Percentiles rank a stretch among this genome's conserved stretches.
Evolutionary conservation across 2,329 filamentous ascomycete species (phyloP).

Genomic region (Talaromyces pinophilus): DNA sequence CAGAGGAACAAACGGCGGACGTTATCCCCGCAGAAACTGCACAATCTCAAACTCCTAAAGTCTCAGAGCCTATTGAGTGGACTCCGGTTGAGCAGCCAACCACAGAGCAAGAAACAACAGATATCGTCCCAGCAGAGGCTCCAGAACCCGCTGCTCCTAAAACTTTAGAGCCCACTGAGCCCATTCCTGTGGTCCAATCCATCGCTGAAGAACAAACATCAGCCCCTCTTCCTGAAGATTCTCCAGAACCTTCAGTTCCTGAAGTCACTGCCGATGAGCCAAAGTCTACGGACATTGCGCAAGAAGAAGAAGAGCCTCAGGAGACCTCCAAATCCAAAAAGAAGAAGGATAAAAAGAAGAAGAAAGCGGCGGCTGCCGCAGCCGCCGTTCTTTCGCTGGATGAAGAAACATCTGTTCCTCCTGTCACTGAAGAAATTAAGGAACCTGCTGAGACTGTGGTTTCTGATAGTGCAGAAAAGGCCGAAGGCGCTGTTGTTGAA

Average conservation of each 20-base stretch:
- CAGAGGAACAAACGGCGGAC: not conserved
- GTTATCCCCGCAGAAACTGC: not conserved
- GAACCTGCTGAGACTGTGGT: not conserved
- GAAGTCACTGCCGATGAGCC: not conserved
- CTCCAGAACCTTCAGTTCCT: not conserved
- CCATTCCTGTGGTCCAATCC: not conserved
- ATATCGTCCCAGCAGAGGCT: not conserved
- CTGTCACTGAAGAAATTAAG: not conserved
- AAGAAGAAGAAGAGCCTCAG: not conserved
- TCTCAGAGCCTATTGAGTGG: not conserved
- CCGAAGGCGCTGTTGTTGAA: not conserved
- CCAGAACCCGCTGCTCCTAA: not conserved
- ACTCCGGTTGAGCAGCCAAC: not conserved
- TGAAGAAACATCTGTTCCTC: not conserved
- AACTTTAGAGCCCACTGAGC: not conserved
- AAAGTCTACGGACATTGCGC: not conserved
- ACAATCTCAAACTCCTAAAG: not conserved
- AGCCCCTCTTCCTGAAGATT: not conserved
- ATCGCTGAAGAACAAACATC: not conserved
- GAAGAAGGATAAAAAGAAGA: conserved; percentile 44
- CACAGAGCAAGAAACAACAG: not conserved
- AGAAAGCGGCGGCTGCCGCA: conserved; percentile 17
- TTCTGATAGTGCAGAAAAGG: not conserved
- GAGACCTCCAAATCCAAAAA: conserved; percentile 30
- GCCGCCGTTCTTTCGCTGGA: not conserved